Evolutionary conservation across 2,329 filamentous ascomycete species (phyloP), one percentile per base, ranked within the genome.

Genomic region (Calonectria pteridis): DNA sequence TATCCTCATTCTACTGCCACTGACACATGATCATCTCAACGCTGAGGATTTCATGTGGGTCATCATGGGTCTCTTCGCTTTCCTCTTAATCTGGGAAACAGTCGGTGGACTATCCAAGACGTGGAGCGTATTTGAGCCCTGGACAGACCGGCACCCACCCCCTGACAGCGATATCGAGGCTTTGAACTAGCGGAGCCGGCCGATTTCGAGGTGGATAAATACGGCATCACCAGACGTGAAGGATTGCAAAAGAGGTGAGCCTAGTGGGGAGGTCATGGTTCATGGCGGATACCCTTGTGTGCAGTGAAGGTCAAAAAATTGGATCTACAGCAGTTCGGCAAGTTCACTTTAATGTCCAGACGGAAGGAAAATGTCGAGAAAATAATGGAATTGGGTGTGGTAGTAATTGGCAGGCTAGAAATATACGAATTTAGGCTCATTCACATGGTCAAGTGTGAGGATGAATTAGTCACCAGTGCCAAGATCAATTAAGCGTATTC

Each of bases 51-150:
- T 87, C 37, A 82, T 88, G 77, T 84, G 83, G 5, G 81, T 87
- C 10, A 80, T 87, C 50, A 87, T 86, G 85, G 81, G 83, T 1
- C 77, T 88, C 20, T 83, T 88, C 67, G 84, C 84, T 0, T 83
- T 86, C 69, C 79, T 86, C 6, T 75, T 86, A 4, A 75, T 88
- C 13, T 88, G 86, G 86, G 87, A 88, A 78, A 88, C 85, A 26
- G 69, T 87, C 9, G 83, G 83, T 2, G 83, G 83, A 0, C 40
- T 85, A 40, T 77, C 80, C 13, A 82, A 78, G 67, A 78, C 78
- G 2, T 78, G 82, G 0, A 73, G 73, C 23, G 26, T 84, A 4
- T 83, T 84, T 73, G 83, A 85, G 74, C 82, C 83, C 20, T 85
- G 83, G 83, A 78, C 73, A 2, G 70, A 80, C 31, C 75, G 76